Base-by-base conservation (phyloP, 192 early-diverging fungal species). In the Linnemannia exigua region DNA sequence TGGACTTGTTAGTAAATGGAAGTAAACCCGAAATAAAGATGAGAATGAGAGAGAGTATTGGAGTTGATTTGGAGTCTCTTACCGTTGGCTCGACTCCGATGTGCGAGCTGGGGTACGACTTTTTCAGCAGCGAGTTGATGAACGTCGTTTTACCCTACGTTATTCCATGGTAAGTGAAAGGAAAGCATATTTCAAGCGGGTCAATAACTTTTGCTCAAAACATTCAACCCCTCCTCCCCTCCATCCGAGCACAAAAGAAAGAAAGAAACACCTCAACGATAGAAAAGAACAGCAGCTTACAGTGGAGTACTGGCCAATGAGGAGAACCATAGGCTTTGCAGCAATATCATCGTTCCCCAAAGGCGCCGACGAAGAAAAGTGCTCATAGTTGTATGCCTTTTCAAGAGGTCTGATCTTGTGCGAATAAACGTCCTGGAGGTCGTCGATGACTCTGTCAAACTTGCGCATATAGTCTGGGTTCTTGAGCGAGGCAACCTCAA, bases 291-390 rank as follows among this genome's bases (percentile, higher is more conserved):
- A 51, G 7, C 22, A 35, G 71, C 82, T 44, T 88, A 90, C 89
- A 14, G 95, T 96, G 15, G 93, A 94, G 82, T 97, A 97, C 86
- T 96, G 95, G 31, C 96, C 96, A 76, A 97, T 90, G 35, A 97
- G 88, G 35, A 97, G 82, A 4, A 97, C 93, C 89, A 96, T 95
- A 8, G 96, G 96, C 87, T 95, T 95, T n/a, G 96, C 94, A 31
- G 88, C 90, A 75, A 96, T 94, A 81, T 96, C 95, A 77, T 94
- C 92, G 67, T 93, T 89, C 8, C 94, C 94, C 44, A 95, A 75
- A 16, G 95, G 93, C 36, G 93, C 90, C 31, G 95, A 94, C 68
- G 94, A 92, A 63, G 94, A 95, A 38, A 87, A 88, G 79, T 91
- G 92, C 84, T 94, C 93, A 79, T 93, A 95, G 78, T 91, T 92